These are phyloP conservation scores for Arthrobotrys megalospora DNA, from an alignment of 2,329 filamentous ascomycete genomes.

Conservation along the genomic window DNA sequence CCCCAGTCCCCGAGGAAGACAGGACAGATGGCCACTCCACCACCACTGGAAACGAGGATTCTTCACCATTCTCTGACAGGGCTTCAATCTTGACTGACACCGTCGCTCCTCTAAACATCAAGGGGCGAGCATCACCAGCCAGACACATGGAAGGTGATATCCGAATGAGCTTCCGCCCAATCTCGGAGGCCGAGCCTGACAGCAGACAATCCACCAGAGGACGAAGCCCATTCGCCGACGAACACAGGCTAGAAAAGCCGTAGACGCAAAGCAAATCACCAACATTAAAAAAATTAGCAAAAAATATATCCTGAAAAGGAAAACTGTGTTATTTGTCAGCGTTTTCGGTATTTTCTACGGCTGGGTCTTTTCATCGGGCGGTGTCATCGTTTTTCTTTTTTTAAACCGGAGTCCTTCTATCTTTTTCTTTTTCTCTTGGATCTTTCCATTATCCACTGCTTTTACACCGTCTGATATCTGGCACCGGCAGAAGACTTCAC, in stretches of 20 bases:
- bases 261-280: slow-evolving; percentile 35
- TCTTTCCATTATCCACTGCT: slow-evolving; percentile 6
- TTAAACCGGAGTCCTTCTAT: slow-evolving; percentile 46
- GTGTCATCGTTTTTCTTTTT: slow-evolving; percentile 42
- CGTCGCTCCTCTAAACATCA: slow-evolving; percentile 44
- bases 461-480: slow-evolving; percentile 10
- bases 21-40: slow-evolving; percentile 15
- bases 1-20: slow-evolving; percentile 53
- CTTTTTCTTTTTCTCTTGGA: slow-evolving; percentile 19
- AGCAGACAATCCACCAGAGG: slow-evolving; percentile 23
- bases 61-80: slow-evolving; percentile 52
- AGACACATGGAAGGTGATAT: slow-evolving; percentile 59
- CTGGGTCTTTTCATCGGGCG: slow-evolving; percentile 42
- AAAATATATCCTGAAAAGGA: background rate
- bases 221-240: slow-evolving; percentile 57
- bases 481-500: slow-evolving; percentile 24
- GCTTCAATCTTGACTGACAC: slow-evolving; percentile 43
- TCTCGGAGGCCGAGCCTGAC: slow-evolving; percentile 43
- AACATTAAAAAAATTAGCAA: slow-evolving; percentile 28
- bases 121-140: slow-evolving; percentile 50
- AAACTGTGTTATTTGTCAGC: slow-evolving; percentile 20
- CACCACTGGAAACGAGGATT: slow-evolving; percentile 29
- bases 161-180: slow-evolving; percentile 57
- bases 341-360: slow-evolving; percentile 34
- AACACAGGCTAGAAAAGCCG: slow-evolving; percentile 29